Evolutionary conservation across 345 rosid genomes (phyloP), one percentile per base, ranked within the genome.

Genomic region (Populus euphratica): DNA sequence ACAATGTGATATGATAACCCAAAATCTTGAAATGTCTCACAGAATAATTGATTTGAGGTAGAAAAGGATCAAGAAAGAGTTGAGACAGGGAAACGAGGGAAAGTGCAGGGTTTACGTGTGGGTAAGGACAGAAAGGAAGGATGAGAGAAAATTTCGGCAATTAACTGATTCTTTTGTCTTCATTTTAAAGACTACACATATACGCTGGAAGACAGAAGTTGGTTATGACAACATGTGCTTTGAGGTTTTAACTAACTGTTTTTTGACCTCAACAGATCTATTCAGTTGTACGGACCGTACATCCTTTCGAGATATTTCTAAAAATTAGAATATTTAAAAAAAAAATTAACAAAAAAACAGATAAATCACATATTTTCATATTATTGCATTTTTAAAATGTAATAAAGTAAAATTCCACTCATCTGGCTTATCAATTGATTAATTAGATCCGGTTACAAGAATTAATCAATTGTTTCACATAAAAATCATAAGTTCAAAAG

Each of bases 401-500:
- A 33, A 33, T 0, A 33, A 33, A 0, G 5, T 4, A 4, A 33
- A 33, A 33, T 0, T 33, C 0, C 0, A 5, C 4, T 33, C 0
- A 33, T 33, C 0, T 33, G 0, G 0, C 35, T 33, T 0, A 33
- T 0, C 5, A 0, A 3, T 33, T 33, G 0, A 4, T 33, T 0
- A 0, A 0, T 33, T 33, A 0, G 0, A 3, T 33, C 35, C 4
- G 4, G 35, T 33, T 33, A 33, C 4, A 33, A 4, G 0, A 33
- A 4, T 4, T 4, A 0, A 0, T 4, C 0, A 5, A 4, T 3
- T 5, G 0, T 33, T 33, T 0, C 5, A 33, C 5, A 33, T 0
- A 33, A 33, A 33, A 33, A 33, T 0, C 0, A 33, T 33, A 33
- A 33, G 35, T 33, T 4, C 0, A 33, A 4, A 0, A 33, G 4